phyloP scores from a whole-genome alignment of 495 filamentous ascomycete species.

The Penicillium salamii region DNA sequence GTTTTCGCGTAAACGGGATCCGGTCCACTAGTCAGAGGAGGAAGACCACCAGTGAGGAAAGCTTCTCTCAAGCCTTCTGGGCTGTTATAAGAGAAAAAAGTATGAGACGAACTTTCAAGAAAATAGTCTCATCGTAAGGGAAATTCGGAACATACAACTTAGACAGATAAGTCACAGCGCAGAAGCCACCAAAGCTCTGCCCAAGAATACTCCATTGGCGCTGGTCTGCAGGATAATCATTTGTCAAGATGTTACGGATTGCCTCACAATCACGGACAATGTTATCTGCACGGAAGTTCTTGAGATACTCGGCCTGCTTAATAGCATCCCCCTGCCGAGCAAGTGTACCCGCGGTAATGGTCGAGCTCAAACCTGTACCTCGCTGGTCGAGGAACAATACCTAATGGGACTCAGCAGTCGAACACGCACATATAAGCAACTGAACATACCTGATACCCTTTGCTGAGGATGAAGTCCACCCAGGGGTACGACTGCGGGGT shows the following conservation, averaged over 20 bases:
- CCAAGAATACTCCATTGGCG: constrained; percentile 83
- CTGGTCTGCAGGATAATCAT: constrained; percentile 64
- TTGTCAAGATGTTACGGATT: constrained; percentile 68
- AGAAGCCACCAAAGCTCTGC: constrained; percentile 92
- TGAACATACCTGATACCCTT: constrained; percentile 72
- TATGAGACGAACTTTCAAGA: constrained; percentile 1
- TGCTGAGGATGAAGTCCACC: constrained; percentile 66
- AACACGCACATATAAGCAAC: no score
- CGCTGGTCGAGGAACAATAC: constrained; percentile 84
- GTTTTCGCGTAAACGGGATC: constrained; percentile 73
- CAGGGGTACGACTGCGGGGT: constrained; percentile 69
- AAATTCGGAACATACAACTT: constrained; percentile 49
- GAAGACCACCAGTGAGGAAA: constrained; percentile 79
- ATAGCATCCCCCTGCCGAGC: constrained; percentile 58
- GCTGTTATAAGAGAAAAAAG: constrained; percentile 22
- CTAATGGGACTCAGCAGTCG: no score
- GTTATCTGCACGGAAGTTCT: constrained; percentile 83
- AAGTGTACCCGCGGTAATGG: constrained; percentile 69
- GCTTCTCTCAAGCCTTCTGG: constrained; percentile 76
- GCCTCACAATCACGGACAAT: constrained; percentile 89
- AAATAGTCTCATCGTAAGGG: no score
- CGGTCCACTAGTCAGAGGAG: constrained; percentile 66
- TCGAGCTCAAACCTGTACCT: constrained; percentile 80
- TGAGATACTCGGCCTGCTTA: constrained; percentile 76
- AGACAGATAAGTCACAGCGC: constrained; percentile 75